Evolutionary conservation across 2,329 filamentous ascomycete genomes (phyloP).

Genomic region (Fusarium tupiense): DNA sequence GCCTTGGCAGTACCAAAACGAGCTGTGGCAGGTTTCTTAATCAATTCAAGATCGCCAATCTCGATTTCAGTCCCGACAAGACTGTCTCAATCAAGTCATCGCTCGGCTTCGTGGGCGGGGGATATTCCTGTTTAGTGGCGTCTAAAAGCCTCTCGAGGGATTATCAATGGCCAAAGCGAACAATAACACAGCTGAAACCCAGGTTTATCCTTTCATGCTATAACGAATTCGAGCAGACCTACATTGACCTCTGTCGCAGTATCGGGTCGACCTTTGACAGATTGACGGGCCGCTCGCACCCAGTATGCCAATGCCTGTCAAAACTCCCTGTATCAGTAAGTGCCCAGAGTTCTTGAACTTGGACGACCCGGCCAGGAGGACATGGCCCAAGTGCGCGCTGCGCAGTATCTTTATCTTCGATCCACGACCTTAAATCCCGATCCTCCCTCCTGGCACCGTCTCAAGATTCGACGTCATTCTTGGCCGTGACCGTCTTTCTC

Average conservation of each 20-base stretch:
- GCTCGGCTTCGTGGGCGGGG: constrained; percentile 14
- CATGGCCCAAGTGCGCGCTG: constrained; percentile 14
- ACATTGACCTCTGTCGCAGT: constrained; percentile 5
- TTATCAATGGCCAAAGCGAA: constrained; percentile 3
- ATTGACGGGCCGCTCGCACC: background rate
- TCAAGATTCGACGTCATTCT: constrained; percentile 40
- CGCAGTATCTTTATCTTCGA: constrained; percentile 42
- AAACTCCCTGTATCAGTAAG: constrained; percentile 7
- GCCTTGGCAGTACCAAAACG: constrained; percentile 9
- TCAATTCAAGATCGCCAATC: constrained; percentile 39
- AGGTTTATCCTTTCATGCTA: constrained; percentile 9
- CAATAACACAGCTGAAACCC: constrained; percentile 15
- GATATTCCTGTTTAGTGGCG: constrained; percentile 33
- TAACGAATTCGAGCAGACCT: constrained; percentile 17
- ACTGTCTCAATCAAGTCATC: constrained; percentile 30
- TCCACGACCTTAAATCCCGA: constrained; percentile 41
- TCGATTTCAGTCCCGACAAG: constrained; percentile 31
- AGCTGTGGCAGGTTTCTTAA: constrained; percentile 18
- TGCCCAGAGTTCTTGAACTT: background rate
- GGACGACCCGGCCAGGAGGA: background rate
- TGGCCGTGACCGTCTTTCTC: constrained; percentile 19
- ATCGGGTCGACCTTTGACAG: background rate
- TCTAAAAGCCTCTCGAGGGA: constrained; percentile 9
- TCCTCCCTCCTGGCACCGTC: constrained; percentile 30
- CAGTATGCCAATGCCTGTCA: background rate